Percentiles rank a stretch among this genome's conserved stretches.
phyloP scores from a whole-genome alignment of 805 yeast species.

The Hagleromyces aurorensis region DNA sequence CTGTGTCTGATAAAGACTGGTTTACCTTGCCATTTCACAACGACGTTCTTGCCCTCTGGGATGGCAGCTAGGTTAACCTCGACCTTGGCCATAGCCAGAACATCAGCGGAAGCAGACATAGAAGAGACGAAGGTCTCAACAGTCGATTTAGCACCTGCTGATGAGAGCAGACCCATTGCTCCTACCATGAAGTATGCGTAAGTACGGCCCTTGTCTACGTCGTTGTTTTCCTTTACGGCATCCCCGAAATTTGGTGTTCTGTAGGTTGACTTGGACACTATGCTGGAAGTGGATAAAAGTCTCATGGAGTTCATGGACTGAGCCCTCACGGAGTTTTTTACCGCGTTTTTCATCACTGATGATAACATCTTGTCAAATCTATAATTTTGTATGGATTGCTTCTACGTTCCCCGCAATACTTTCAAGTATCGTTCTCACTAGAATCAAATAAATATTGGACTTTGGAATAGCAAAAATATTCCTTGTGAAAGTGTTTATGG shows the following conservation, averaged over 20 bases:
- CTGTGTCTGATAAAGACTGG: conserved; percentile 99
- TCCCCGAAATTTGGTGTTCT: conserved; percentile 86
- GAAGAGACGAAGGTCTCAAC: conserved; percentile 88
- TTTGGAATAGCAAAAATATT: too few species aligned
- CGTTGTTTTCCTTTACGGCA: conserved; percentile 62
- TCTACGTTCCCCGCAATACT: too few species aligned
- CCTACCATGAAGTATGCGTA: conserved; percentile 97
- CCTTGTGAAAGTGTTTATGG: too few species aligned
- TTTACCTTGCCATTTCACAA: conserved; percentile 99
- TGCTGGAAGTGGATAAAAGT: conserved; percentile 20
- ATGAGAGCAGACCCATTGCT: conserved; percentile 79
- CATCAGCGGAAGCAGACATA: conserved; percentile 98
- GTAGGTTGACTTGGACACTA: conserved; percentile 60
- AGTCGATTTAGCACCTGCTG: conserved; percentile 94
- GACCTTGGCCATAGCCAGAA: conserved; percentile 98
- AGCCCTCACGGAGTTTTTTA: too few species aligned
- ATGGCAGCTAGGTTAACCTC: conserved; percentile 90
- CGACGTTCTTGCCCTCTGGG: conserved; percentile 96
- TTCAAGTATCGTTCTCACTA: too few species aligned
- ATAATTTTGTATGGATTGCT: too few species aligned
- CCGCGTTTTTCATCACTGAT: too few species aligned
- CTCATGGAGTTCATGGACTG: too few species aligned
- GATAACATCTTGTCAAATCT: too few species aligned
- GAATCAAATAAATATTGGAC: too few species aligned
- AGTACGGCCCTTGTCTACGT: conserved; percentile 73